phyloP scores from a whole-genome alignment of 805 yeast genomes.

The Kregervanrija pseudodelftensis region DNA sequence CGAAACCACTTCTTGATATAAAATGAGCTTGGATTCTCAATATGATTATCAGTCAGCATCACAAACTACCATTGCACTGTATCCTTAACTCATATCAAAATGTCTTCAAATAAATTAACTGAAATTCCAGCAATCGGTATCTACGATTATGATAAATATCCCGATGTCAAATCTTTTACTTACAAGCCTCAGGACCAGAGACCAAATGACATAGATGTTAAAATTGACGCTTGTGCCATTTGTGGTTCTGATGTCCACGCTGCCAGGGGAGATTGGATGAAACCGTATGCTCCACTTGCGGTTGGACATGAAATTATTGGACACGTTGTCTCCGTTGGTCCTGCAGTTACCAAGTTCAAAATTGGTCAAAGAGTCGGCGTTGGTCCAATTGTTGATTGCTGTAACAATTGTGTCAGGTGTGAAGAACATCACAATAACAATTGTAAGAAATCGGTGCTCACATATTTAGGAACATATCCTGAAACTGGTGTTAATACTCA shows the following conservation, averaged over 20 bases:
- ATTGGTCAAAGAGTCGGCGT: conserved; percentile 46
- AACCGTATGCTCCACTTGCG: conserved; percentile 13
- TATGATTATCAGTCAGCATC: too few relatives aligned
- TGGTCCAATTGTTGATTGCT: conserved; percentile 37
- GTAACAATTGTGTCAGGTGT: conserved; percentile 35
- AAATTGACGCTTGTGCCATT: conserved; percentile 40
- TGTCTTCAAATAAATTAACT: conserved; percentile 2
- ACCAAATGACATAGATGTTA: conserved; percentile 31
- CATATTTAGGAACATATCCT: conserved; percentile 42
- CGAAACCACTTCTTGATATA: too few relatives aligned
- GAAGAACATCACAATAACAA: conserved; percentile 31
- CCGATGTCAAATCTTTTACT: conserved; percentile 12
- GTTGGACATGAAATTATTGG: conserved; percentile 46
- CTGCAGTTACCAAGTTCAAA: conserved; percentile 24
- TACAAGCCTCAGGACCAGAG: conserved; percentile 14
- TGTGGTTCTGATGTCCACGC: conserved; percentile 48
- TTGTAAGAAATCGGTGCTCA: conserved; percentile 42
- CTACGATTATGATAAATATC: conserved; percentile 10
- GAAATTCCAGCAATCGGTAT: conserved; percentile 15
- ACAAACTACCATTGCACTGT: too few relatives aligned
- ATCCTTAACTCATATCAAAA: background rate
- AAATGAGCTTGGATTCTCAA: too few relatives aligned
- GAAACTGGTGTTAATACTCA: conserved; percentile 37
- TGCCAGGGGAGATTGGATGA: conserved; percentile 26
- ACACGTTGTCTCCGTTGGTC: conserved; percentile 33